phyloP scores from a whole-genome alignment of 2,329 filamentous ascomycete genomes.

The Botrytis paeoniae region DNA sequence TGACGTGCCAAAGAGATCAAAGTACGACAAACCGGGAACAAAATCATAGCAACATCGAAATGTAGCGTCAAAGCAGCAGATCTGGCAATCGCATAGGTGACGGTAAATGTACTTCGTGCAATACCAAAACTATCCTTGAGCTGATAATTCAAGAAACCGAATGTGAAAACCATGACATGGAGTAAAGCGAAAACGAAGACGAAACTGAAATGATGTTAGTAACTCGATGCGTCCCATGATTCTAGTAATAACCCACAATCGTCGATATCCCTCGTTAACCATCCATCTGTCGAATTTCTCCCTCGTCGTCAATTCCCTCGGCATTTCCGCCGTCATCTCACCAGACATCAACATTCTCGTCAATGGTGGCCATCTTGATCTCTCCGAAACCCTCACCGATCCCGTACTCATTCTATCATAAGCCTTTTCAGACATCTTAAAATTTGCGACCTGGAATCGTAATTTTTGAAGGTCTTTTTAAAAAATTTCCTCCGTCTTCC shows the following conservation, averaged over 20 bases:
- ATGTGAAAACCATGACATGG: constrained; percentile 74
- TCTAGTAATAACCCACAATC: constrained; percentile 59
- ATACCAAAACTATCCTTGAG: constrained; percentile 70
- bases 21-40: constrained; percentile 80
- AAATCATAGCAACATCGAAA: constrained; percentile 74
- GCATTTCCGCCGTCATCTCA: constrained; percentile 73
- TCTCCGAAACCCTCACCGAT: constrained; percentile 57
- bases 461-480: constrained; percentile 22
- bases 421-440: constrained; percentile 29
- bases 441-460: constrained; percentile 32
- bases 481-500: constrained; percentile 17
- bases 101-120: constrained; percentile 66
- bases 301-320: constrained; percentile 62
- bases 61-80: constrained; percentile 74
- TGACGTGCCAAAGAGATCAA: constrained; percentile 77
- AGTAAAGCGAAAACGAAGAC: constrained; percentile 71
- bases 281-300: constrained; percentile 83
- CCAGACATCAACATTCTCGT: constrained; percentile 80
- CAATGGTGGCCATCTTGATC: constrained; percentile 78
- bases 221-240: neutral
- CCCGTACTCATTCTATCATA: constrained; percentile 32
- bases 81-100: constrained; percentile 74
- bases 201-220: constrained; percentile 53
- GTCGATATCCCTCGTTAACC: constrained; percentile 81
- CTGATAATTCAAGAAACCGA: constrained; percentile 76